Evolutionary conservation across 1,284 basidiomycete species (phyloP).

Genomic region (Cutaneotrichosporon spelunceum): DNA sequence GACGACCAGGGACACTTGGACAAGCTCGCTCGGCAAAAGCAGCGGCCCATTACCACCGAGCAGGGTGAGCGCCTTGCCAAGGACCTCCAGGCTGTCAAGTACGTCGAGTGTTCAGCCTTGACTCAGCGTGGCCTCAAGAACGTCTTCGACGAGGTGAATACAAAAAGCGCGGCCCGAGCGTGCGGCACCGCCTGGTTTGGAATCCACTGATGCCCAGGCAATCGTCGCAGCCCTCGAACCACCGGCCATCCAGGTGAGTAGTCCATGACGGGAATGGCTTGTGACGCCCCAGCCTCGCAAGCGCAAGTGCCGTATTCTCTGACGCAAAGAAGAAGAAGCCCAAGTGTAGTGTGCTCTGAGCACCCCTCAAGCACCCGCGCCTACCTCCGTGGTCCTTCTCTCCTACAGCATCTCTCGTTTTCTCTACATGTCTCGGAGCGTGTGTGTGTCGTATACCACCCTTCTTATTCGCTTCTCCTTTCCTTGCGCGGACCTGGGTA

Average conservation of each 20-base stretch:
- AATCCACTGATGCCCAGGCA: conserved; percentile 59
- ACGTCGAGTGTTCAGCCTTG: conserved; percentile 97
- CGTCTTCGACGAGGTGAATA: conserved; percentile 94
- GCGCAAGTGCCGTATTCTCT: conserved; percentile 76
- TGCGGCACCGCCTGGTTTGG: background rate
- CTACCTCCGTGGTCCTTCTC: background rate
- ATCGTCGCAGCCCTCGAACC: conserved; percentile 98
- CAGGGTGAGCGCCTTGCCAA: conserved; percentile 89
- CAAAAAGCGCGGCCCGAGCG: background rate
- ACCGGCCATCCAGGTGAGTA: conserved; percentile 66
- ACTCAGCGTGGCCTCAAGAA: conserved; percentile 99
- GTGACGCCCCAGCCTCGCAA: conserved; percentile 53
- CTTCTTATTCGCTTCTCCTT: conserved; percentile 19
- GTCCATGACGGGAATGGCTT: conserved; percentile 50
- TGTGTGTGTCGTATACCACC: conserved; percentile 24
- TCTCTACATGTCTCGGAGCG: conserved; percentile 22
- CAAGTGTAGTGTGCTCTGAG: conserved; percentile 5
- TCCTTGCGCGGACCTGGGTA: conserved; percentile 3
- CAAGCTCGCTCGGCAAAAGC: conserved; percentile 93
- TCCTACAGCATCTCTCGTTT: conserved; percentile 17
- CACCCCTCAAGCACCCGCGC: background rate
- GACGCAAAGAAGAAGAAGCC: conserved; percentile 15
- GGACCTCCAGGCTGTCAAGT: conserved; percentile 96
- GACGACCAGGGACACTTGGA: conserved; percentile 90
- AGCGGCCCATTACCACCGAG: conserved; percentile 82